Base-by-base conservation (phyloP, 305 asterid genomes). In the Petunia hybrid region DNA sequence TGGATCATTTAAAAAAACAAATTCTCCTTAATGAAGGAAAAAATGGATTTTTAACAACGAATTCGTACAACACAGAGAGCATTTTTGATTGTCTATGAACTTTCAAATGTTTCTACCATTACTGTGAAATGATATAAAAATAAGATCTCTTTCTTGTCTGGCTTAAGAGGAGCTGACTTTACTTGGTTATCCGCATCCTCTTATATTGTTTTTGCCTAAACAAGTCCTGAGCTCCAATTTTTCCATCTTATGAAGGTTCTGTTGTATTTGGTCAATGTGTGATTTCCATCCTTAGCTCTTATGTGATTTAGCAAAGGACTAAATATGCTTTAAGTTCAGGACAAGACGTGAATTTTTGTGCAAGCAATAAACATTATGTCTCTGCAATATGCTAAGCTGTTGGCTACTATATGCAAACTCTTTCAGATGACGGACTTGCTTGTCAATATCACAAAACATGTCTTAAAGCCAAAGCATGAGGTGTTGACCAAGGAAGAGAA, bases 401-500 rank as follows among this genome's bases (percentile, higher is more conserved):
- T 67, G 31, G 71, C 57, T 35, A 61, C 78, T 46, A 2, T 53
- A 71, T 78, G 55, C 82, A 77, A 40, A 48, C 35, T 82, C 59
- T 57, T 81, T 55, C 89, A 95, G 98, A 92, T 95, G 79, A 89
- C 91, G 1, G 98, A 95, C 84, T 87, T 95, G 91, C 96, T 95
- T 36, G 90, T 89, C 82, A 95, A 95, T 81, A 77, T 92, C 75
- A 95, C 99, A 12, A 94, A 87, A 88, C 98, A 95, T 68, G 92
- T 85, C 3, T 83, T 92, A 89, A 92, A 90, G 90, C 98, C 98
- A 76, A 91, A 88, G 80, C 98, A 94, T 83, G 94, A 86, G 82
- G 81, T 95, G 81, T 91, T 95, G 64, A 86, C 89, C 42, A 80
- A 88, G 12, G 84, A 78, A 80, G 98, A 95, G 88, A 95, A 93